Base-by-base conservation (phyloP, 305 asterid species). In the Fraxinus paxiana region DNA sequence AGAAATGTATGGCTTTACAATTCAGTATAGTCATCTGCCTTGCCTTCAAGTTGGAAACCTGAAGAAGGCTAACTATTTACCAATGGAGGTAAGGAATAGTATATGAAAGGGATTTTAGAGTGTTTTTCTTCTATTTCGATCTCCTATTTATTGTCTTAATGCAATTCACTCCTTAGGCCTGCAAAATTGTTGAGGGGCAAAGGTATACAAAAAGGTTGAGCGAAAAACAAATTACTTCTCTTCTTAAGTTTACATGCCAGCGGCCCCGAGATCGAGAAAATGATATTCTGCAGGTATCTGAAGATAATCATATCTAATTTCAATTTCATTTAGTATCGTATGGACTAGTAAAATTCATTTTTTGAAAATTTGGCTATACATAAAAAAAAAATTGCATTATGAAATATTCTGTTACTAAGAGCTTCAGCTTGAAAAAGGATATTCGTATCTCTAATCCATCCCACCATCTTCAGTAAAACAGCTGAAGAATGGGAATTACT, bases 21-120 rank as follows among this genome's bases (percentile, higher is more conserved):
- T 97, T 84, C 97, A 93, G 90, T 87, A 97, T 48, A 82, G 95
- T 70, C 98, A 97, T 87, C 96, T 97, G 79, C 99, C 99, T 81
- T 97, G 99, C 88, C 98, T 97, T 63, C 99, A 97, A 97, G 98
- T 97, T 18, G 99, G 99, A 85, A 97, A 92, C 87, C 98, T 94
- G 88, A 97, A 93, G 92, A 97, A 97, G 89, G 98, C 97, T 37
- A 97, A 91, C 88, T 97, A 96, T 88, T 88, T 96, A 78, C 99
- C 99, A 2, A 94, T 96, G 99, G 99, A 96, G 99, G 99, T 94
- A 24, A 41, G 85, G 79, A 30, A 26, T 67, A 65, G 31, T 70
- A 31, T 17, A n/a, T 48, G 2, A 59, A 33, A 22, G 20, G 22
- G 26, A 20, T 33, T 54, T 13, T 13, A 37, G 46, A 67, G 20